Evolutionary conservation across 2,329 filamentous ascomycete genomes (phyloP).

Genomic region (Fusarium globosum): DNA sequence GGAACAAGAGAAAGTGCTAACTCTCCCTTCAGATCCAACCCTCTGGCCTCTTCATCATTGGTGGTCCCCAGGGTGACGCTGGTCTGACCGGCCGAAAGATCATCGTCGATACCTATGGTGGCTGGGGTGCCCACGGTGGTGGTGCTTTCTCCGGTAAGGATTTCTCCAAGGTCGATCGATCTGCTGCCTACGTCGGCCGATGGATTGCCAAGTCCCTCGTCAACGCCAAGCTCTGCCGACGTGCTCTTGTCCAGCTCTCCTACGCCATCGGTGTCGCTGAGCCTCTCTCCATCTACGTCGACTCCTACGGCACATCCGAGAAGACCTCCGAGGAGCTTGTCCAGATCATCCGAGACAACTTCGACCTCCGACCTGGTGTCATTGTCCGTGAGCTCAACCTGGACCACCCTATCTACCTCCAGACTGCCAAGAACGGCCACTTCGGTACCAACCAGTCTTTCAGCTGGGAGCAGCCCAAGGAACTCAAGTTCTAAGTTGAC

Average conservation of each 20-base stretch:
- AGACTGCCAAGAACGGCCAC: slow-evolving; percentile 99
- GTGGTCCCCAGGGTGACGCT: slow-evolving; percentile 98
- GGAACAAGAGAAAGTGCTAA: slow-evolving; percentile 11
- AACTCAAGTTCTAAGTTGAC: slow-evolving; percentile 82
- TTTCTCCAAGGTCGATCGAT: slow-evolving; percentile 99
- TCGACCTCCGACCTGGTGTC: slow-evolving; percentile 97
- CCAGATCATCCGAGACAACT: slow-evolving; percentile 93
- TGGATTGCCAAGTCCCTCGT: slow-evolving; percentile 99
- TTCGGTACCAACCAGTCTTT: slow-evolving; percentile 97
- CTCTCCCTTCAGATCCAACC: slow-evolving; percentile 78
- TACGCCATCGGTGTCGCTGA: slow-evolving; percentile 99
- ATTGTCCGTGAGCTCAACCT: slow-evolving; percentile 98
- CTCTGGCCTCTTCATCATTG: slow-evolving; percentile 98
- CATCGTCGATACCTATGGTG: slow-evolving; percentile 99
- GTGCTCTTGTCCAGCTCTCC: slow-evolving; percentile 95
- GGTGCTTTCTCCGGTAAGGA: slow-evolving; percentile 99
- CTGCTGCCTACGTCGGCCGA: slow-evolving; percentile 94
- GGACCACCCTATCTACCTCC: slow-evolving; percentile 95
- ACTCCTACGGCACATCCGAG: slow-evolving; percentile 94
- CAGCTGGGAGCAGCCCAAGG: slow-evolving; percentile 98
- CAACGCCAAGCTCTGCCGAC: slow-evolving; percentile 86
- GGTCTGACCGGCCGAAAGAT: slow-evolving; percentile 99
- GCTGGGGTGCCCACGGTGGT: slow-evolving; percentile 99
- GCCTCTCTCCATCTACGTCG: slow-evolving; percentile 97
- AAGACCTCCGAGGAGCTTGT: slow-evolving; percentile 94